Conservation (phyloP, 495 filamentous ascomycete genomes). For the Trichoderma orchidacearum region DNA sequence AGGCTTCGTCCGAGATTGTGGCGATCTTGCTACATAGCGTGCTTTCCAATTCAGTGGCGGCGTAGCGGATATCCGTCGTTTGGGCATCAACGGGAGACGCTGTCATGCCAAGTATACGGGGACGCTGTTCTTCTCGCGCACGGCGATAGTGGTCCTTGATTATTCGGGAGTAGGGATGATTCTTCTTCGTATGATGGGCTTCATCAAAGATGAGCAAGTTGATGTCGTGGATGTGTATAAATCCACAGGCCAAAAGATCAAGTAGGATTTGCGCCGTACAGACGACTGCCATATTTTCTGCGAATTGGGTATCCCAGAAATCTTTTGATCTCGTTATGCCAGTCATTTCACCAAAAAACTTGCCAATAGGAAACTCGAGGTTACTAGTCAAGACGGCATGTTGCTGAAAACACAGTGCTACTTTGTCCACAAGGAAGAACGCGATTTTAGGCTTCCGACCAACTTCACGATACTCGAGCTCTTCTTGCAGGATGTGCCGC, state of each 20-base stretch:
- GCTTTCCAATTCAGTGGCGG: conserved; percentile 65
- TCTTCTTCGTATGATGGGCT: conserved; percentile 92
- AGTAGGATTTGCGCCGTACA: conserved; percentile 84
- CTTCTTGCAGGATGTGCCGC: conserved; percentile 61
- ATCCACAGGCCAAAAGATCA: conserved; percentile 65
- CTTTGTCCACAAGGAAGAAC: conserved; percentile 86
- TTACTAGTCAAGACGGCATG: conserved; percentile 71
- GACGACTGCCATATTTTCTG: conserved; percentile 74
- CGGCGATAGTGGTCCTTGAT: conserved; percentile 72
- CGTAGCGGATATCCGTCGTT: conserved; percentile 45
- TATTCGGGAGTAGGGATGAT: conserved; percentile 84
- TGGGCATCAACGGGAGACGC: conserved; percentile 90
- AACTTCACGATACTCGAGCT: conserved; percentile 54
- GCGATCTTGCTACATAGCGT: conserved; percentile 71
- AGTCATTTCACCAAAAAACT: conserved; percentile 56
- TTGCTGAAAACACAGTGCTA: conserved; percentile 87
- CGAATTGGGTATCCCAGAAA: conserved; percentile 55
- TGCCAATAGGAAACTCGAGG: conserved; percentile 65
- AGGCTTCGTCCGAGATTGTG: conserved; percentile 48
- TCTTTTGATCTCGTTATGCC: conserved; percentile 42
- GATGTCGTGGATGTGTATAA: conserved; percentile 69
- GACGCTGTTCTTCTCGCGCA: conserved; percentile 22
- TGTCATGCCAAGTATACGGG: conserved; percentile 92
- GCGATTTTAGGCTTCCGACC: conserved; percentile 48
- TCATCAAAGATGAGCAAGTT: conserved; percentile 94